Conservation (phyloP, 2,329 filamentous ascomycete genomes). For the Seiridium cupressi region DNA sequence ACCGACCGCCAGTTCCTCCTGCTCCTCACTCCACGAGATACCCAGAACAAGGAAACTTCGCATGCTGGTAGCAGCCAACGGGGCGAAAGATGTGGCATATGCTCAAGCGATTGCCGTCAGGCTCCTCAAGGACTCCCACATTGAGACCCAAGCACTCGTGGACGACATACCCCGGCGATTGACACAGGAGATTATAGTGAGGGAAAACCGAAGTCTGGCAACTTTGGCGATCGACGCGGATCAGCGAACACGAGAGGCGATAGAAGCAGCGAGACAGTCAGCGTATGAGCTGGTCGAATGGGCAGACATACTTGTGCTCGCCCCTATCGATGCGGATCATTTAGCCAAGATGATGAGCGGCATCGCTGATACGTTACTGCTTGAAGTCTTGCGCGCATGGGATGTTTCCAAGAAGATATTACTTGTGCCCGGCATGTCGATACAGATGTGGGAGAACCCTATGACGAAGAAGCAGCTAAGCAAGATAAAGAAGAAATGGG, state of each 20-base stretch:
- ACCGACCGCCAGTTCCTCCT: conserved; percentile 23
- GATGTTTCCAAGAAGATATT: conserved; percentile 82
- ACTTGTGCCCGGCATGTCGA: conserved; percentile 85
- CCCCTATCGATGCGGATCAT: conserved; percentile 80
- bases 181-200: conserved; percentile 60
- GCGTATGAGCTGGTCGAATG: conserved; percentile 74
- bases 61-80: conserved; percentile 65
- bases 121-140: conserved; percentile 62
- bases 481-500: conserved; percentile 81
- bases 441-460: conserved; percentile 85
- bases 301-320: conserved; percentile 83
- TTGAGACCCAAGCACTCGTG: conserved; percentile 61
- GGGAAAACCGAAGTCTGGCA: conserved; percentile 52
- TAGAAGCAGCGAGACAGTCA: conserved; percentile 51
- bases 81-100: conserved; percentile 62
- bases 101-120: conserved; percentile 65
- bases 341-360: conserved; percentile 87
- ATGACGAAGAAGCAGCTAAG: conserved; percentile 84
- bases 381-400: conserved; percentile 83
- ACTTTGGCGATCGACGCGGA: conserved; percentile 32
- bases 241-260: conserved; percentile 34
- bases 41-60: conserved; percentile 47
- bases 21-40: conserved; percentile 34
- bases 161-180: conserved; percentile 64
- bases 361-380: conserved; percentile 74